Base-by-base conservation (phyloP, 148 eudicot species). In the Nepenthes gracilis region DNA sequence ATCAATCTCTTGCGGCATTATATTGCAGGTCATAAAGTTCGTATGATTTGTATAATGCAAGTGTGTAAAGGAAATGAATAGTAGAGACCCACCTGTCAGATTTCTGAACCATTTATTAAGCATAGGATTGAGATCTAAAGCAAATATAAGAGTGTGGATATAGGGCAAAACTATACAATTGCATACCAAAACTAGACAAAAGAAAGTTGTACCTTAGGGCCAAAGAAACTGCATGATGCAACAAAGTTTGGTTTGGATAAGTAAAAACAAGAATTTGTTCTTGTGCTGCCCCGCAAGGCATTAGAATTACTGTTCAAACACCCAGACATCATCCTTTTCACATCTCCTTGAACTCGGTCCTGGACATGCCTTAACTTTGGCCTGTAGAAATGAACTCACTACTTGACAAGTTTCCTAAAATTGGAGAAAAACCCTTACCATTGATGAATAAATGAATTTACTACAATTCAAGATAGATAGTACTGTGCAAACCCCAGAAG, bases 161-260 rank as follows among this genome's bases (percentile, higher is more conserved):
- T 23, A 23, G 23, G 23, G 23, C 23, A 23, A 23, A 23, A 23
- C 23, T 23, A 23, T 23, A 23, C 23, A 23, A 23, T 23, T 23
- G 23, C 23, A 23, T 23, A 23, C 23, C 23, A 35, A 33, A 43
- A 36, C 23, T 61, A 52, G 53, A 65, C 13, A 36, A 61, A 40
- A 64, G 11, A 12, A 33, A 13, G 1, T 62, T 40, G 62, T 82
- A 92, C 98, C 96, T 85, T 71, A 38, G 88, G 88, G 65, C 98
- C 95, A 75, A 93, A 93, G 53, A 68, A 58, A 63, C 94, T 93
- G 72, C 98, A 85, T 53, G 96, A 93, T 65, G 83, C 98, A 70
- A 93, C 54, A 58, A 88, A 83, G 55, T 59, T 62, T 9, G 86
- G 93, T 69, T 79, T 85, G 33, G 68, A 47, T 33, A 60, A 63